Evolutionary conservation across 495 filamentous ascomycete species (phyloP).

Genomic region (Penicillium samsonianum): DNA sequence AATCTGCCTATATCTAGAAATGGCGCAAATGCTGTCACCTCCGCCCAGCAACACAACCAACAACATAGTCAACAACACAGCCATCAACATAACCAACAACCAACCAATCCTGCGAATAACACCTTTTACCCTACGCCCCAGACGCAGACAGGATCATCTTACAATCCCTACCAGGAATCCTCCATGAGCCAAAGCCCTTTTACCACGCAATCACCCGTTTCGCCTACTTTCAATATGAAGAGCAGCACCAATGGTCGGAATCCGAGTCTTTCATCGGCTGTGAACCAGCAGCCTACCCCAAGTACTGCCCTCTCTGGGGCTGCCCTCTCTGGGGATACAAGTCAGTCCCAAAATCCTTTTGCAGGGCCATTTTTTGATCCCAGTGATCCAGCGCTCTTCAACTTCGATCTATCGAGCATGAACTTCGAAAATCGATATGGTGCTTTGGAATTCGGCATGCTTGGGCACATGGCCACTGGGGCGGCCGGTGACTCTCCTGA

Average conservation of each 20-base stretch:
- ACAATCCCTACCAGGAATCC: constrained; percentile 45
- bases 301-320: constrained; percentile 38
- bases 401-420: constrained; percentile 88
- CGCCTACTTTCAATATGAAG: constrained; percentile 62
- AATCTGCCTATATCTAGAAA: constrained; percentile 37
- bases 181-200: constrained; percentile 53
- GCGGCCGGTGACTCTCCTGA: constrained; percentile 81
- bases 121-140: constrained; percentile 41
- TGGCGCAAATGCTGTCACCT: constrained; percentile 28
- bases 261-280: constrained; percentile 38
- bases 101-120: constrained; percentile 24
- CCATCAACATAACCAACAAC: constrained; percentile 29
- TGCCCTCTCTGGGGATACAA: constrained; percentile 35
- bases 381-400: constrained; percentile 86
- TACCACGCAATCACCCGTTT: constrained; percentile 68
- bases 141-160: constrained; percentile 37
- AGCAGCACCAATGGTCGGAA: constrained; percentile 40
- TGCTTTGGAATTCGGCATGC: constrained; percentile 89
- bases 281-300: constrained; percentile 39
- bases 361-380: constrained; percentile 74
- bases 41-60: constrained; percentile 12
- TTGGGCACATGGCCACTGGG: constrained; percentile 89
- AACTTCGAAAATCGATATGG: constrained; percentile 97
- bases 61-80: constrained; percentile 10
- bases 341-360: constrained; percentile 50